Evolutionary conservation across 2,329 filamentous ascomycete species (phyloP).

Genomic region (Teratosphaeria viscida): DNA sequence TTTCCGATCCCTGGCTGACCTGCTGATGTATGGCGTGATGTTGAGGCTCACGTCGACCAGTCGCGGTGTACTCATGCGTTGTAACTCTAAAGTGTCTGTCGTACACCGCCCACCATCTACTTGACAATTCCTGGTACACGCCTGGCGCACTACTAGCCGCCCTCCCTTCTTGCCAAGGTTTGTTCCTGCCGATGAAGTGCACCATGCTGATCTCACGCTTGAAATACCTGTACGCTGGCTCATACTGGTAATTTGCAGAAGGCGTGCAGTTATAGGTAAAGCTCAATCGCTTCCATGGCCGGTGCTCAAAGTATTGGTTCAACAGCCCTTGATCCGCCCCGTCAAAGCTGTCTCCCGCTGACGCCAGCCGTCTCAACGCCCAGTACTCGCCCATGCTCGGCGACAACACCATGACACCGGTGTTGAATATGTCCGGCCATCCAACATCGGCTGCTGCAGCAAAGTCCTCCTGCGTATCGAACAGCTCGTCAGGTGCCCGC

Average conservation of each 20-base stretch:
- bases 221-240: slow-evolving; percentile 89
- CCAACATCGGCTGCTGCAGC: slow-evolving; percentile 85
- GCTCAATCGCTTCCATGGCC: slow-evolving; percentile 69
- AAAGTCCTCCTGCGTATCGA: slow-evolving; percentile 52
- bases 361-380: slow-evolving; percentile 71
- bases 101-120: slow-evolving; percentile 89
- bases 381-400: slow-evolving; percentile 84
- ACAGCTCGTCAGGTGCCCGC: slow-evolving; percentile 84
- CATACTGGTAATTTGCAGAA: slow-evolving; percentile 92
- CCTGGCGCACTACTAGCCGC: slow-evolving; percentile 41
- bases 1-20: slow-evolving; percentile 1
- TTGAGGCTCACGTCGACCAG: slow-evolving; percentile 7
- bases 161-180: slow-evolving; percentile 59
- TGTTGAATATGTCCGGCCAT: slow-evolving; percentile 97
- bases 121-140: slow-evolving; percentile 73
- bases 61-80: slow-evolving; percentile 7
- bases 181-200: slow-evolving; percentile 86
- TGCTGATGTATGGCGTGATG: slow-evolving; percentile 2
- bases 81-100: slow-evolving; percentile 65
- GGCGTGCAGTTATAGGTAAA: slow-evolving; percentile 98
- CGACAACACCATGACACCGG: slow-evolving; percentile 85
- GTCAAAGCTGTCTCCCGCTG: slow-evolving; percentile 85
- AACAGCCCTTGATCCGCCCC: slow-evolving; percentile 91
- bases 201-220: slow-evolving; percentile 80
- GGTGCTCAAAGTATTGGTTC: slow-evolving; percentile 83